A percentile compares a stretch with the other conserved stretches of the same genome.
Conservation (phyloP, 23 red algal species). For the Agarophyton chilense region DNA sequence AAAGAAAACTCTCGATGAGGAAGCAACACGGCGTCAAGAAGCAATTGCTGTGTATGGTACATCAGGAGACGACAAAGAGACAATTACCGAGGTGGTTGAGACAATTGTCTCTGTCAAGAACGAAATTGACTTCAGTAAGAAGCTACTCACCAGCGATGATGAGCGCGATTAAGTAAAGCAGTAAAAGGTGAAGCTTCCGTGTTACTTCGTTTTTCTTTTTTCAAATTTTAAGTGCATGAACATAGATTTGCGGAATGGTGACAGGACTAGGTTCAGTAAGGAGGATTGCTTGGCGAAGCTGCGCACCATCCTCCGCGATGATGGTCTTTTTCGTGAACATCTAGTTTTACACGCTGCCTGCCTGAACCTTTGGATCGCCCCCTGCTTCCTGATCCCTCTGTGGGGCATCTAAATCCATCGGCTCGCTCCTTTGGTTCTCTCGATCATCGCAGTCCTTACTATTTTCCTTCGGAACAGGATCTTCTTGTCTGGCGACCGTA, state of each 20-base stretch:
- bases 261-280: too few relatives aligned
- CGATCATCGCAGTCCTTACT: too few relatives aligned
- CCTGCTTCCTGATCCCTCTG: neutral
- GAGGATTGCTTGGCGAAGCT: too few relatives aligned
- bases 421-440: neutral
- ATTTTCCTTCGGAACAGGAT: neutral
- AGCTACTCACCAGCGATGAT: conserved; percentile 84
- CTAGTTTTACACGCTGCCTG: too few relatives aligned
- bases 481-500: neutral
- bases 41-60: conserved; percentile 41
- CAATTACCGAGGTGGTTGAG: conserved; percentile 75
- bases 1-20: conserved; percentile 41
- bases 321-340: too few relatives aligned
- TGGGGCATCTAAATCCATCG: neutral
- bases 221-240: too few relatives aligned
- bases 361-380: neutral
- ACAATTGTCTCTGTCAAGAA: conserved; percentile 75
- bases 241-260: too few relatives aligned
- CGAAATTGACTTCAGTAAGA: conserved; percentile 73
- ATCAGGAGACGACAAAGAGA: conserved; percentile 68
- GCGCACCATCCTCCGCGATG: too few relatives aligned
- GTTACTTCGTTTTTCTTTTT: too few relatives aligned
- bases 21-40: conserved; percentile 47
- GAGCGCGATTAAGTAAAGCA: conserved; percentile 73
- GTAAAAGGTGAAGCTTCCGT: too few relatives aligned